These are phyloP conservation scores for Salisapilia sapeloensis DNA, from an alignment of 352 stramenopile species.

Conservation along the genomic window DNA sequence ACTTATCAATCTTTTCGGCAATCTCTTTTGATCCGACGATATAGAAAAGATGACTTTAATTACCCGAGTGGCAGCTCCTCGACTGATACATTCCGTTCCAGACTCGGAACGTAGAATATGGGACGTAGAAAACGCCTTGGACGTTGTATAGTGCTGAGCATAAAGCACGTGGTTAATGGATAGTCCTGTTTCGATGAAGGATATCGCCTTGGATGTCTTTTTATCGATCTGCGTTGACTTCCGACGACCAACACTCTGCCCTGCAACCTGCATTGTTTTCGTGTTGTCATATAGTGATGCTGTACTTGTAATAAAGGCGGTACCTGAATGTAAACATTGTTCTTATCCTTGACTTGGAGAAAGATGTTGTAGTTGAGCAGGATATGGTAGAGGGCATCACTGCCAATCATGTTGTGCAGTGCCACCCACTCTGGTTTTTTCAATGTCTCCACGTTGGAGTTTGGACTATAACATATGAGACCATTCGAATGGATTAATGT, in stretches of 20 bases:
- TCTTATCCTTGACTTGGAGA: constrained; percentile 10
- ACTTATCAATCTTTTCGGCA: constrained; percentile 38
- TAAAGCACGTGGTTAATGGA: constrained; percentile 59
- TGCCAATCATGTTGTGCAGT: constrained; percentile 35
- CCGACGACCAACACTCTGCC: constrained; percentile 27
- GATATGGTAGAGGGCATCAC: constrained; percentile 48
- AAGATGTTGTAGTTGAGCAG: constrained; percentile 47
- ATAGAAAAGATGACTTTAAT: constrained; percentile 26
- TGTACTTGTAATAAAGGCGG: neutral
- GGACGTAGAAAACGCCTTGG: constrained; percentile 14
- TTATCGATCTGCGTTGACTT: neutral
- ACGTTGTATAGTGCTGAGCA: constrained; percentile 15
- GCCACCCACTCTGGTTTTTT: constrained; percentile 32
- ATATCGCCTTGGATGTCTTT: neutral
- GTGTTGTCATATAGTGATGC: neutral
- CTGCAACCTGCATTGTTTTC: constrained; percentile 12
- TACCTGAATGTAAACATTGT: constrained; percentile 38
- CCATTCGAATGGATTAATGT: constrained; percentile 31
- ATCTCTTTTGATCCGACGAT: constrained; percentile 9
- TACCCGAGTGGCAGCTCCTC: constrained; percentile 18
- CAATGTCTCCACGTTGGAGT: constrained; percentile 40
- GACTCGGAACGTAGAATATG: constrained; percentile 8
- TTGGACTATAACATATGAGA: constrained; percentile 58
- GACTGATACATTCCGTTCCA: constrained; percentile 7
- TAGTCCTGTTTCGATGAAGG: constrained; percentile 2